Conservation (phyloP, 192 early-diverging fungal species). For the Linnemannia hyalina region DNA sequence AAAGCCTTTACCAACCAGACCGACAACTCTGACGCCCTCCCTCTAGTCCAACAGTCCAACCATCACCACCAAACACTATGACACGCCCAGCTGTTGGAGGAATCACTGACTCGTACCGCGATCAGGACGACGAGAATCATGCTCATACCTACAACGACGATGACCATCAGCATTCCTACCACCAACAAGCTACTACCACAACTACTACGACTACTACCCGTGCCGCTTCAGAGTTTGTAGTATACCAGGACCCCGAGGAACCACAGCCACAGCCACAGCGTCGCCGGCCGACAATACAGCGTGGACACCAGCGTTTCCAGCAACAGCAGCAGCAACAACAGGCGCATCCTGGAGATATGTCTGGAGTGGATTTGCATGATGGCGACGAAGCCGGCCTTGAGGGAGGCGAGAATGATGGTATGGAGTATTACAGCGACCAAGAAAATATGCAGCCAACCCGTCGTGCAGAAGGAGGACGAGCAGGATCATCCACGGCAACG, state of each 20-base stretch:
- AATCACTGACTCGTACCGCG: neutral
- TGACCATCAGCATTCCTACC: neutral
- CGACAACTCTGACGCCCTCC: neutral
- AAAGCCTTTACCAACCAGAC: neutral
- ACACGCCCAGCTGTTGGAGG: neutral
- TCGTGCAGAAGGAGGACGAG: neutral
- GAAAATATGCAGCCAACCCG: constrained; percentile 22
- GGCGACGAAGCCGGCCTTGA: neutral
- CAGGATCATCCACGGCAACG: neutral
- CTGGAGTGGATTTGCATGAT: neutral
- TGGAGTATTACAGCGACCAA: constrained; percentile 8
- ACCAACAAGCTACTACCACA: too few species aligned
- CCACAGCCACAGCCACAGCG: neutral
- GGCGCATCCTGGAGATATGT: constrained; percentile 20
- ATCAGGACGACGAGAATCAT: neutral
- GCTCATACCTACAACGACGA: neutral
- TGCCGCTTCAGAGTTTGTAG: too few species aligned
- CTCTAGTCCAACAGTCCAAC: neutral
- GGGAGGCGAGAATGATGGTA: neutral
- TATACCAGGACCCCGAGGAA: too few species aligned
- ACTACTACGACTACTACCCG: too few species aligned
- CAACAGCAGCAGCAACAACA: constrained; percentile 17
- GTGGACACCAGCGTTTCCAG: neutral
- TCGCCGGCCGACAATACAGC: neutral
- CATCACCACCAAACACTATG: neutral